Evolutionary conservation across 2,329 filamentous ascomycete species (phyloP).

Genomic region (Beauveria varroae): DNA sequence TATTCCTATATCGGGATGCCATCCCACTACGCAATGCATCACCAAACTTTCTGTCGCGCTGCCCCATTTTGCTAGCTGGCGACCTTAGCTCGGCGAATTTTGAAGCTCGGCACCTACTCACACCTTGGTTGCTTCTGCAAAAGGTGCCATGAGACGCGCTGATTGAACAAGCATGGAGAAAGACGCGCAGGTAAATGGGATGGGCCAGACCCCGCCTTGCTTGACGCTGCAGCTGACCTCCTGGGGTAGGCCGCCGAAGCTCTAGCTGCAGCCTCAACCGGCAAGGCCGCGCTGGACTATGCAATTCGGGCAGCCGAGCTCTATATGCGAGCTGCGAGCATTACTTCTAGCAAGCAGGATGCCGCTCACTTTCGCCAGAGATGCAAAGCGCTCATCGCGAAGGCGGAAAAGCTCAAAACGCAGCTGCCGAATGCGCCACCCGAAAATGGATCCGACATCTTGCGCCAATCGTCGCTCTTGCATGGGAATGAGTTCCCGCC

Average conservation of each 20-base stretch:
- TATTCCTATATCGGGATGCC: slow-evolving; percentile 11
- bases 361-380: slow-evolving; percentile 59
- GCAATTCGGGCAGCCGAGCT: slow-evolving; percentile 72
- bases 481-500: slow-evolving; percentile 80
- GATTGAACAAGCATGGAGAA: slow-evolving; percentile 25
- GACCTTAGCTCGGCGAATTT: background rate
- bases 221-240: background rate
- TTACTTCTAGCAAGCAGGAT: slow-evolving; percentile 54
- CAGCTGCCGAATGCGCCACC: slow-evolving; percentile 10
- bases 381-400: slow-evolving; percentile 60
- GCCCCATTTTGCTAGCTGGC: background rate
- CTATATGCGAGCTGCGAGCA: slow-evolving; percentile 67
- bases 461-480: slow-evolving; percentile 69
- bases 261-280: slow-evolving; percentile 26
- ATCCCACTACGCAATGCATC: background rate
- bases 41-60: background rate
- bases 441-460: slow-evolving; percentile 33
- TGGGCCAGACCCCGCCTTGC: background rate
- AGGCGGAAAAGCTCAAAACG: slow-evolving; percentile 69
- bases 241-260: slow-evolving; percentile 29
- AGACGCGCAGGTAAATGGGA: slow-evolving; percentile 27
- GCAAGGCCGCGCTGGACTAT: slow-evolving; percentile 58
- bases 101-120: background rate
- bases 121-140: background rate
- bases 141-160: slow-evolving; percentile 7